A percentile compares a stretch with the other conserved stretches of the same genome.
Evolutionary conservation across 305 asterid genomes (phyloP).

Genomic region (Rubia tinctorum): DNA sequence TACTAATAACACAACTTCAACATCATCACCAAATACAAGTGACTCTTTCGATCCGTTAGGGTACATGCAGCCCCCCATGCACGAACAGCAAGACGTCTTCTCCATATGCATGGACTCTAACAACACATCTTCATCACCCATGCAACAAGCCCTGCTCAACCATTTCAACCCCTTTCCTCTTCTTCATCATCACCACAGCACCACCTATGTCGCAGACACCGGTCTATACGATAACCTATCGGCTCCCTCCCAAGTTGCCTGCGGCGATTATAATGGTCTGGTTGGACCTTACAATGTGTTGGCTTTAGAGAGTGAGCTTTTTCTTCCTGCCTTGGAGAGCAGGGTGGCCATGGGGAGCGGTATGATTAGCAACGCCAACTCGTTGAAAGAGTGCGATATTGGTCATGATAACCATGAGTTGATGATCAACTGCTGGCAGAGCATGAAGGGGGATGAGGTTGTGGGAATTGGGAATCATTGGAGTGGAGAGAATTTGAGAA

Average conservation of each 20-base stretch:
- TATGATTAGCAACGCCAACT: slow-evolving; percentile 6
- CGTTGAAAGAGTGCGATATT: slow-evolving; percentile 18
- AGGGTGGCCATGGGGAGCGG: slow-evolving; percentile 18
- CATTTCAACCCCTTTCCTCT: slow-evolving; percentile 42
- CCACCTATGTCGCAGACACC: slow-evolving; percentile 8
- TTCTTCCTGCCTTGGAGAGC: slow-evolving; percentile 60
- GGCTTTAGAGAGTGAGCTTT: slow-evolving; percentile 67
- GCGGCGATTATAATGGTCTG: slow-evolving; percentile 22
- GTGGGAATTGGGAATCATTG: slow-evolving; percentile 69
- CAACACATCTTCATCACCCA: slow-evolving; percentile 55
- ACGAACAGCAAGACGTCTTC: slow-evolving; percentile 52
- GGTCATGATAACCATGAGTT: slow-evolving; percentile 23
- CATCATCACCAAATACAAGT: slow-evolving; percentile 56
- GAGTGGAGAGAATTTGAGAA: slow-evolving; percentile 67
- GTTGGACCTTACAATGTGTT: slow-evolving; percentile 35
- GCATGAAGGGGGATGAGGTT: slow-evolving; percentile 31
- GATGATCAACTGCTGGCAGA: slow-evolving; percentile 22
- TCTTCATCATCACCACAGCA: slow-evolving; percentile 17
- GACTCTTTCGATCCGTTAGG: slow-evolving; percentile 39
- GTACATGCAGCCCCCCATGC: slow-evolving; percentile 41
- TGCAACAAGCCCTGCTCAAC: slow-evolving; percentile 33
- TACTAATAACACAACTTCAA: slow-evolving; percentile 9
- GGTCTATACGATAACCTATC: slow-evolving; percentile 24
- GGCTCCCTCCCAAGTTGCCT: slow-evolving; percentile 17
- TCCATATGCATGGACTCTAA: slow-evolving; percentile 62